phyloP scores from a whole-genome alignment of 371 early-diverging fungal genomes.

The Mucor lusitanicus region DNA sequence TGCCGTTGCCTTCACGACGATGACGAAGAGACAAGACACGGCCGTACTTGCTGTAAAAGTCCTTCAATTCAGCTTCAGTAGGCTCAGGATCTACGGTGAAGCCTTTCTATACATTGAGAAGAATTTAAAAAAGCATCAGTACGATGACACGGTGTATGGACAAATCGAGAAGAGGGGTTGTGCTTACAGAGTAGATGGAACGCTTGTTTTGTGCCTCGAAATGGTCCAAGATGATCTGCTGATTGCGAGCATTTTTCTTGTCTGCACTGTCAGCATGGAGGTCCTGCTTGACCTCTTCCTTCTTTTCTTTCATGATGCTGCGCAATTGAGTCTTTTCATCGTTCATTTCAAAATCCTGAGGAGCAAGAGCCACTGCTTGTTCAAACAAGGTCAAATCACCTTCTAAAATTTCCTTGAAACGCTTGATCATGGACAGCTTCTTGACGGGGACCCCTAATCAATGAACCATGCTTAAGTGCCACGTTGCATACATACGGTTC shows the following conservation, averaged over 20 bases:
- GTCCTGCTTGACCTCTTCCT: slow-evolving; percentile 4
- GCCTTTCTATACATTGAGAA: slow-evolving; percentile 36
- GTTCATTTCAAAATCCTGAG: slow-evolving; percentile 34
- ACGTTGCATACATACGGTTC: not conserved
- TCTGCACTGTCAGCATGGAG: not conserved
- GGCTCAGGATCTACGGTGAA: slow-evolving; percentile 26
- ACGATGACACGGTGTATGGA: no score
- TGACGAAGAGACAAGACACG: slow-evolving; percentile 38
- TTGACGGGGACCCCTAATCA: slow-evolving; percentile 47
- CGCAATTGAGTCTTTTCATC: slow-evolving; percentile 47
- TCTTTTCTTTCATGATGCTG: slow-evolving; percentile 9
- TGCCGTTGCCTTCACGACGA: slow-evolving; percentile 37
- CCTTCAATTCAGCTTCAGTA: slow-evolving; percentile 22
- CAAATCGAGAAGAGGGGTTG: not conserved
- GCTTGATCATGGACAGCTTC: slow-evolving; percentile 41
- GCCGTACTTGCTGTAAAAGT: slow-evolving; percentile 38
- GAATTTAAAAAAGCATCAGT: no score
- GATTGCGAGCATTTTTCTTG: not conserved
- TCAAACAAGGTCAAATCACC: slow-evolving; percentile 36
- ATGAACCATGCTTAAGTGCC: not conserved
- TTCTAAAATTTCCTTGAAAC: slow-evolving; percentile 40
- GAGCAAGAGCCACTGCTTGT: slow-evolving; percentile 27
- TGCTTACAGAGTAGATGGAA: slow-evolving; percentile 48
- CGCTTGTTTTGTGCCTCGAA: slow-evolving; percentile 27
- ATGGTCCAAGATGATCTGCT: slow-evolving; percentile 9